Conservation (phyloP, 2,329 filamentous ascomycete species). For the Monosporascus sp. region DNA sequence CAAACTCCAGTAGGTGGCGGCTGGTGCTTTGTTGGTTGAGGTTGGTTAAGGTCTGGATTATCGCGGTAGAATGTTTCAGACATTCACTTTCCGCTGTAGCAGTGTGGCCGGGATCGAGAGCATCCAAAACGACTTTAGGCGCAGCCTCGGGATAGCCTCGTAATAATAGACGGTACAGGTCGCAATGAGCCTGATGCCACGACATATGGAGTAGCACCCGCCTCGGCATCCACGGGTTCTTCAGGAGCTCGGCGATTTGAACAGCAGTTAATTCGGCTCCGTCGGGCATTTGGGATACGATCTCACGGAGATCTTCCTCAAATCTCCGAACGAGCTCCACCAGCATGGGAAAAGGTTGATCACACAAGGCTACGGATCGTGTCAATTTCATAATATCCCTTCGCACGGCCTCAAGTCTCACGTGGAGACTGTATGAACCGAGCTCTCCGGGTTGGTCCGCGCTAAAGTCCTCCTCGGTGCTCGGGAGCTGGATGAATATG, state of each 20-base stretch:
- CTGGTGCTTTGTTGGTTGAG: constrained; percentile 13
- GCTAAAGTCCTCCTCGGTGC: constrained; percentile 37
- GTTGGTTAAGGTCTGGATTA: constrained; percentile 11
- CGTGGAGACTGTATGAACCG: constrained; percentile 12
- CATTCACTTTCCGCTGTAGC: constrained; percentile 1
- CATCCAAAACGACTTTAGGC: not conserved
- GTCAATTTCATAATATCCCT: constrained; percentile 18
- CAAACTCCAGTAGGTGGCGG: constrained; percentile 12
- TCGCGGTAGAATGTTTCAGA: constrained; percentile 2
- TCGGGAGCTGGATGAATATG: constrained; percentile 37
- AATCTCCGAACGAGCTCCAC: constrained; percentile 8
- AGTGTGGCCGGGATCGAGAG: not conserved
- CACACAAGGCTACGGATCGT: constrained; percentile 12
- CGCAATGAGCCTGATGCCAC: constrained; percentile 7
- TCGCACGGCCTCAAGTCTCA: constrained; percentile 12
- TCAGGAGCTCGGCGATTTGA: constrained; percentile 5
- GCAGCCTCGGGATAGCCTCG: constrained; percentile 8
- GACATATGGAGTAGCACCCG: constrained; percentile 3
- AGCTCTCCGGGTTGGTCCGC: constrained; percentile 3
- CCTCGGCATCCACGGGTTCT: not conserved
- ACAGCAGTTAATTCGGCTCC: constrained; percentile 8
- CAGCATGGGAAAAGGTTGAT: constrained; percentile 14
- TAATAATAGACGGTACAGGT: constrained; percentile 8
- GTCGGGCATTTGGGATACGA: constrained; percentile 11
- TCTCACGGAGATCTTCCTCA: constrained; percentile 9